Base-by-base conservation (phyloP, 768 basidiomycete genomes). In the Leucogyrophana mollusca region DNA sequence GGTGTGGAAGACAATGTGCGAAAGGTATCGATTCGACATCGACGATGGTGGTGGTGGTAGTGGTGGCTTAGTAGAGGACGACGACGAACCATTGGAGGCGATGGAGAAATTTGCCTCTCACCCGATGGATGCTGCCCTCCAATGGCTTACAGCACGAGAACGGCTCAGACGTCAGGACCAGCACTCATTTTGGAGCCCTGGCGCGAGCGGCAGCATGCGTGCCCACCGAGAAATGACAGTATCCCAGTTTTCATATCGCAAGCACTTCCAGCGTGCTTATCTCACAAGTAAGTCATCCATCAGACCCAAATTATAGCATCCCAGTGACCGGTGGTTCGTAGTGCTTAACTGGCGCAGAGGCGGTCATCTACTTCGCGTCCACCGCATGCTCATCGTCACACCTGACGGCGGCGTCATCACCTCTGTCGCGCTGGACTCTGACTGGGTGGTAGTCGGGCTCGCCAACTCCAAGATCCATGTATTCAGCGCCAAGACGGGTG, bases 401-500 rank as follows among this genome's bases (percentile, higher is more conserved):
- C 65, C 65, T 4, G 76, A 77, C 33, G 56, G 80, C 27, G 84
- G 83, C 13, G 85, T 90, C 23, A 88, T 97, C 21, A 96, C 95
- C 0, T 90, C 87, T 4, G 74, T 94, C 17, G 90, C 93, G 0
- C 71, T 97, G 40, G 90, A 95, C 65, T 65, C 73, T 10, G 79
- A 87, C 36, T 90, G 85, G 78, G 81, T 97, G 58, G 85, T 95
- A 36, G 85, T 94, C 16, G 94, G 91, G 1, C 85, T 96, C 54
- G 88, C 90, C 8, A 94, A 87, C 61, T 77, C 79, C 52, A 82
- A 83, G 51, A 86, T 97, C 37, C 87, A 92, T 56, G 74, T 97
- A 9, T 97, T 92, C 68, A 85, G 85, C 51, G 83, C 89, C 1
- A 71, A 68, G 33, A 87, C 87, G 0, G 94, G 94, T 1, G 78